Evolutionary conservation across 495 filamentous ascomycete genomes (phyloP).

Genomic region (Antarctomyces pellizariae): DNA sequence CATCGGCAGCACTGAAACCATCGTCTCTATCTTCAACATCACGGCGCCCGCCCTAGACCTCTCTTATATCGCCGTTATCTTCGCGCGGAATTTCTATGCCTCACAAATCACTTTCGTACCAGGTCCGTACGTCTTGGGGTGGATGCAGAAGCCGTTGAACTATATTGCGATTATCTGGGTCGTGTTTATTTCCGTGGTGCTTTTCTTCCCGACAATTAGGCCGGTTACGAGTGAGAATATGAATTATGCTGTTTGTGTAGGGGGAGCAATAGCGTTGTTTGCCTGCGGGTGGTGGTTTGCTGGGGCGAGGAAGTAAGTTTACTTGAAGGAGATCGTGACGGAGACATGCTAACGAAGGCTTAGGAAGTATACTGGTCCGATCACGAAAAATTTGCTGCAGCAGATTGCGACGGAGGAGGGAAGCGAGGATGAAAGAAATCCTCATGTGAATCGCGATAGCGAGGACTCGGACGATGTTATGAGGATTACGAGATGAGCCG

Average conservation of each 20-base stretch:
- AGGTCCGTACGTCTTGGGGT: slow-evolving; percentile 40
- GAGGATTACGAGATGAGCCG: no score
- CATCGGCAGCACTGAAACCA: slow-evolving; percentile 43
- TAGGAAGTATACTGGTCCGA: slow-evolving; percentile 31
- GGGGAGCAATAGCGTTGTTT: slow-evolving; percentile 35
- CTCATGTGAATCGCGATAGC: no score
- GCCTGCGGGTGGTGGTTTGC: slow-evolving; percentile 43
- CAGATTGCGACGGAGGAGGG: slow-evolving; percentile 6
- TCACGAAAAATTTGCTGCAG: slow-evolving; percentile 24
- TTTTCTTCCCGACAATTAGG: slow-evolving; percentile 38
- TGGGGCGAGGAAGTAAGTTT: slow-evolving; percentile 29
- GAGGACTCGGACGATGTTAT: no score
- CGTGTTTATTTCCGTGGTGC: slow-evolving; percentile 37
- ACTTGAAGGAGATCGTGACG: not conserved
- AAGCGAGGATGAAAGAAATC: slow-evolving; percentile 2
- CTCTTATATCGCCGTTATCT: slow-evolving; percentile 43
- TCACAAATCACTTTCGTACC: slow-evolving; percentile 32
- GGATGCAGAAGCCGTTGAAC: slow-evolving; percentile 34
- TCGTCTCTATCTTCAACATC: slow-evolving; percentile 45
- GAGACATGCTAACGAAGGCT: not conserved
- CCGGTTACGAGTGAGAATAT: slow-evolving; percentile 43
- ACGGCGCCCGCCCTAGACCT: slow-evolving; percentile 47
- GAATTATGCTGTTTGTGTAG: slow-evolving; percentile 48
- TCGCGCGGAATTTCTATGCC: slow-evolving; percentile 32
- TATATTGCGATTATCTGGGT: slow-evolving; percentile 39